Evolutionary conservation across 176 grass and related monocot species (phyloP), one percentile per base, ranked within the genome.

Genomic region (Oryza punctata): DNA sequence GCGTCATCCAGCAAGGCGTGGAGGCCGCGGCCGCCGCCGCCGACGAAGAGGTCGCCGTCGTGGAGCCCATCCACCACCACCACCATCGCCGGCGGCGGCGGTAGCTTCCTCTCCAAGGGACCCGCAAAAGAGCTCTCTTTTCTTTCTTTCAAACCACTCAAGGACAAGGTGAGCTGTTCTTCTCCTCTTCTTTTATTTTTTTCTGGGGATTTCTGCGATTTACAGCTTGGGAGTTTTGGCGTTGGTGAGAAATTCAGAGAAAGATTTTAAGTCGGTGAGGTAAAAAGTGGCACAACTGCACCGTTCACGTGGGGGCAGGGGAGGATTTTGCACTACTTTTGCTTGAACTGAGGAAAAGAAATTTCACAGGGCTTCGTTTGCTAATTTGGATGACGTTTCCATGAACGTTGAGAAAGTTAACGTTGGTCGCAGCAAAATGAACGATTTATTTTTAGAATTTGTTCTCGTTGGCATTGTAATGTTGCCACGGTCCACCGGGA

Each of bases 21-120:
- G 33, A 35, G 33, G 6, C 5, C 33, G 5, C 33, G 4, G 33
- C 33, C 33, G 33, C 33, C 33, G 33, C 30, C n/a, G n/a, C n/a
- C n/a, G n/a, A n/a, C n/a, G n/a, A 32, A 32, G 32, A 45, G 21
- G 40, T 38, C 68, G 0, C 30, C 28, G 9, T 49, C 86, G 1
- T 66, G 29, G 77, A 75, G 59, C 65, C 50, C 72, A 54, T 73
- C 60, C 18, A 63, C 68, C 63, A 15, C 69, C 47, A 25, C 83
- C 90, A 85, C 6, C 63, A 15, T 40, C 61, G 14, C 75, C 90
- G 82, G 78, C 16, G 79, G 29, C 74, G 49, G 19, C 50, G 49
- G 0, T 37, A 7, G 35, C 35, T 37, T 23, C 27, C 32, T 33
- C 32, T 33, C 32, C 32, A 5, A 5, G 3, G 32, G 32, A n/a